A percentile compares a stretch with the other conserved stretches of the same genome.
Evolutionary conservation across 306 rosid genomes (phyloP).

Genomic region (Sophora flavescens): DNA sequence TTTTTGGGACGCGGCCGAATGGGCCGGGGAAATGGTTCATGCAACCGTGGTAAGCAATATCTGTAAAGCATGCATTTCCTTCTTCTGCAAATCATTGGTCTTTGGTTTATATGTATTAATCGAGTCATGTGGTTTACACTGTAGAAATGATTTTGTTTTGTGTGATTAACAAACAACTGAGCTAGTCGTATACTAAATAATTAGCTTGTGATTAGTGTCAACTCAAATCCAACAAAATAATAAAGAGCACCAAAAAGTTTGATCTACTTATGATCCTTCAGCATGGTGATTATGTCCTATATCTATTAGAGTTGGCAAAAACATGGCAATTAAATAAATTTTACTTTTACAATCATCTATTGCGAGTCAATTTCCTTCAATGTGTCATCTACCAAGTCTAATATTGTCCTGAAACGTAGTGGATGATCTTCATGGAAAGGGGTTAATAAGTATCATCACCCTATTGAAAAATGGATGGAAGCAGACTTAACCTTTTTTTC

Average conservation of each 20-base stretch:
- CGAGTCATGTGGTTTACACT: slow-evolving; percentile 22
- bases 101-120: slow-evolving; percentile 27
- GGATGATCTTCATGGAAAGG: neutral
- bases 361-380: slow-evolving; percentile 32
- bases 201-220: slow-evolving; percentile 38
- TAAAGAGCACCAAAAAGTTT: slow-evolving; percentile 18
- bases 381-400: slow-evolving; percentile 11
- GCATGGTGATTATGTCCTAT: slow-evolving; percentile 34
- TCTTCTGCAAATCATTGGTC: slow-evolving; percentile 45
- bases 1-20: neutral
- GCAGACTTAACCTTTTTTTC: neutral
- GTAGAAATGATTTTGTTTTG: slow-evolving; percentile 9
- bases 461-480: neutral
- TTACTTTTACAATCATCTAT: slow-evolving; percentile 10
- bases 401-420: neutral
- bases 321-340: neutral
- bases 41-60: slow-evolving; percentile 3
- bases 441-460: neutral
- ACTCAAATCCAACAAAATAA: slow-evolving; percentile 42
- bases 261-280: slow-evolving; percentile 44
- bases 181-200: slow-evolving; percentile 10
- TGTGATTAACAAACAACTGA: slow-evolving; percentile 37
- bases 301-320: neutral
- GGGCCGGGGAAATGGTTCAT: neutral
- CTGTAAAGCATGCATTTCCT: slow-evolving; percentile 16